Conservation (phyloP, 1,284 basidiomycete species). For the Mycosarcoma maydis region DNA sequence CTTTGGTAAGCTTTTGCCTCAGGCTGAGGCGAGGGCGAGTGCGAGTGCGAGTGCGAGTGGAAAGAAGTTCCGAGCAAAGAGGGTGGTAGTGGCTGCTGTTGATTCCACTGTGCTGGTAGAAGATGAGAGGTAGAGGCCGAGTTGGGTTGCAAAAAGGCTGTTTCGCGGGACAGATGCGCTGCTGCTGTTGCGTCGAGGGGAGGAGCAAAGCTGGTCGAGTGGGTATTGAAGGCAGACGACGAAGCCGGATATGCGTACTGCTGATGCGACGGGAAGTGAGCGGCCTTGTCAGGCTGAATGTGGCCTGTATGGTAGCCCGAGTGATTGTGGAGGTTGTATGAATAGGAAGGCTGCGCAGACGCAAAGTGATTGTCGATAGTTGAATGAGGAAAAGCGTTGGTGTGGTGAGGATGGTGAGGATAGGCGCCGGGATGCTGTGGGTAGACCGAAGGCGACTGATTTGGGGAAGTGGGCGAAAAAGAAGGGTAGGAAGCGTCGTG, state of each 20-base stretch:
- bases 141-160: not conserved
- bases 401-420: constrained; percentile 4
- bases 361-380: not conserved
- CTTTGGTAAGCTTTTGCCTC: not conserved
- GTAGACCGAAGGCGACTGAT: constrained; percentile 2
- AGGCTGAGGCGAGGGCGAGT: constrained; percentile 13
- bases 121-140: constrained; percentile 5
- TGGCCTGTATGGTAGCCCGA: not conserved
- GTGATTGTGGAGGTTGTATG: not conserved
- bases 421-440: not conserved
- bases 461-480: not conserved
- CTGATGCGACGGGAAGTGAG: not conserved
- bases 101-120: constrained; percentile 8
- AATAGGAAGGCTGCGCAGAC: not conserved
- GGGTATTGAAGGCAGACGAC: not conserved
- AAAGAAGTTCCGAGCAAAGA: not conserved
- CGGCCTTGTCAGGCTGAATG: not conserved
- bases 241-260: constrained; percentile 9
- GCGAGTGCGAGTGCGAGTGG: not conserved
- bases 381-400: not conserved
- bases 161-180: not conserved
- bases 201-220: constrained; percentile 2
- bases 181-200: constrained; percentile 3
- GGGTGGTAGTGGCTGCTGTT: constrained; percentile 1
- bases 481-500: constrained; percentile 6